These are phyloP conservation scores for Artomyces pyxidatus DNA, from an alignment of 768 basidiomycete species.

Conservation along the genomic window DNA sequence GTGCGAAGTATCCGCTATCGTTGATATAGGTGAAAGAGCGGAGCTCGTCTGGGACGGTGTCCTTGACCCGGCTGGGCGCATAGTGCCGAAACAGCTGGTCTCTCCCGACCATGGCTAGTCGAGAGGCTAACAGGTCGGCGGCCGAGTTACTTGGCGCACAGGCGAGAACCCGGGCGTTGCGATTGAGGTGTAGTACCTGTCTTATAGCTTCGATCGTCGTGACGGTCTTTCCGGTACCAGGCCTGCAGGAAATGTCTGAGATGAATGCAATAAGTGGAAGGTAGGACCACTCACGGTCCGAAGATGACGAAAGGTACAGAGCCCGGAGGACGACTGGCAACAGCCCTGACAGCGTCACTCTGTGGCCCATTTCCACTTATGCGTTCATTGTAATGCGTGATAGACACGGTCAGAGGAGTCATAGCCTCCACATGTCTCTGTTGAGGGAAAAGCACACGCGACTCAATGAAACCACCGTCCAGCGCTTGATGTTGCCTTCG, in stretches of 20 bases:
- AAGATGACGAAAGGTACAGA: slow-evolving; percentile 51
- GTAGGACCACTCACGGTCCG: slow-evolving; percentile 44
- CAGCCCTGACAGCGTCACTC: slow-evolving; percentile 41
- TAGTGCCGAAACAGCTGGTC: slow-evolving; percentile 49
- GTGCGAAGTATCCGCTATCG: slow-evolving; percentile 31
- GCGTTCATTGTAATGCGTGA: too few relatives aligned
- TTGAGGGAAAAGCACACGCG: slow-evolving; percentile 48
- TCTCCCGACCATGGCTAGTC: slow-evolving; percentile 28
- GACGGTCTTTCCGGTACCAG: slow-evolving; percentile 62
- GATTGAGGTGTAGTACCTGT: slow-evolving; percentile 39
- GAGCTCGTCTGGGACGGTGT: slow-evolving; percentile 32
- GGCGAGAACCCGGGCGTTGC: slow-evolving; percentile 41
- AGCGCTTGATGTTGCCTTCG: slow-evolving; percentile 51
- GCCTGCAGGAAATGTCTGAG: slow-evolving; percentile 24
- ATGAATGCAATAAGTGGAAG: neutral
- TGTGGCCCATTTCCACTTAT: slow-evolving; percentile 49
- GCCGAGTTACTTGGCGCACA: slow-evolving; percentile 67
- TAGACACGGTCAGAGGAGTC: slow-evolving; percentile 11
- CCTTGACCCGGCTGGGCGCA: slow-evolving; percentile 38
- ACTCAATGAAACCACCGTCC: slow-evolving; percentile 27
- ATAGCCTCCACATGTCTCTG: slow-evolving; percentile 6
- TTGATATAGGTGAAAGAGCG: slow-evolving; percentile 31
- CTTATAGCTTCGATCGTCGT: slow-evolving; percentile 56
- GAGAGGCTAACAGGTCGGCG: slow-evolving; percentile 49
- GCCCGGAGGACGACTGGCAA: slow-evolving; percentile 36